These are phyloP conservation scores for Penicillium fimorum DNA, from an alignment of 495 filamentous ascomycete species.

Conservation along the genomic window DNA sequence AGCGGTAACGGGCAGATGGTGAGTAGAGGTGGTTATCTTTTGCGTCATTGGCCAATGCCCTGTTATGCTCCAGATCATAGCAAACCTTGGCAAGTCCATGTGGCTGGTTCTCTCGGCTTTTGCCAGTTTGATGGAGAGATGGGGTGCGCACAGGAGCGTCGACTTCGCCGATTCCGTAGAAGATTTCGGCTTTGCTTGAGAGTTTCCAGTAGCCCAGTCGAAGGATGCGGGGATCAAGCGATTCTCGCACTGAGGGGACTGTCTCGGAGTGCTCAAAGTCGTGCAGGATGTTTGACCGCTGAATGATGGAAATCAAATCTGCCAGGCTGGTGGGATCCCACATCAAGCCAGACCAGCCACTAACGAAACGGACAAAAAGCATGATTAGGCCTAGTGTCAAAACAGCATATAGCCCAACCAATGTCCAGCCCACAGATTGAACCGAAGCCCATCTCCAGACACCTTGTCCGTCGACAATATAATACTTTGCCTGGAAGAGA, in stretches of 20 bases:
- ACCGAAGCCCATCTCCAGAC: constrained; percentile 77
- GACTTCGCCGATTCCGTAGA: constrained; percentile 65
- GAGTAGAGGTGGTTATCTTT: constrained; percentile 46
- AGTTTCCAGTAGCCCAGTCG: constrained; percentile 81
- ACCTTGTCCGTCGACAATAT: constrained; percentile 38
- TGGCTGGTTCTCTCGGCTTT: constrained; percentile 32
- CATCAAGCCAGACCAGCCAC: constrained; percentile 66
- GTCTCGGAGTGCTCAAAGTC: constrained; percentile 64
- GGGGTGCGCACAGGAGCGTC: constrained; percentile 56
- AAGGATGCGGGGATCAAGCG: constrained; percentile 52
- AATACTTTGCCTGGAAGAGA: constrained; percentile 60
- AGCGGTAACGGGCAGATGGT: constrained; percentile 55
- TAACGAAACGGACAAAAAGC: constrained; percentile 48
- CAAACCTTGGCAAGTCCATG: constrained; percentile 32
- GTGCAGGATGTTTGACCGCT: constrained; percentile 71
- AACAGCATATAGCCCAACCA: constrained; percentile 70
- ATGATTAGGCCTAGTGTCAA: constrained; percentile 58
- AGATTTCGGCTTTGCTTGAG: constrained; percentile 55
- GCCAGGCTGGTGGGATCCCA: constrained; percentile 84
- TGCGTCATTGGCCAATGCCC: constrained; percentile 29
- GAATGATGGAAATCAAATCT: constrained; percentile 71
- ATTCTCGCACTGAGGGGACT: constrained; percentile 46
- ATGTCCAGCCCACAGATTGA: constrained; percentile 72
- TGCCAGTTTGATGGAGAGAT: constrained; percentile 46
- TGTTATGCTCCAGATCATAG: constrained; percentile 46